Conservation (phyloP, 257 asterid species). For the Paulownia fortunei region DNA sequence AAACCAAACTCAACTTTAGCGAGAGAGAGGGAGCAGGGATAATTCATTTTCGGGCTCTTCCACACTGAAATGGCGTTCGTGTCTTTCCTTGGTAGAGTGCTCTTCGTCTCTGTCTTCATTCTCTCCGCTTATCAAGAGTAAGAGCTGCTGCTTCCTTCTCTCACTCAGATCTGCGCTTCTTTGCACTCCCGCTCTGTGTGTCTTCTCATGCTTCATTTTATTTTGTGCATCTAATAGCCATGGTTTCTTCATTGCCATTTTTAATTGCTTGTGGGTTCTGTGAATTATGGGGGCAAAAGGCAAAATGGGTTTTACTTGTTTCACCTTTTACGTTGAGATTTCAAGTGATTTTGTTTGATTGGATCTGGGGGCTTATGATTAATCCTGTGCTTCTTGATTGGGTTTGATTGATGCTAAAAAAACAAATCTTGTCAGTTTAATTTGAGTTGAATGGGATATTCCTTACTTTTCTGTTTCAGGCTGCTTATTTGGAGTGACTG, state of each 20-base stretch:
- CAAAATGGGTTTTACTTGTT: neutral
- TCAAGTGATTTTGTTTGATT: slow-evolving; percentile 20
- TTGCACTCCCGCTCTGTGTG: neutral
- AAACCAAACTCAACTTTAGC: neutral
- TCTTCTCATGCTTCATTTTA: neutral
- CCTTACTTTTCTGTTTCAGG: neutral
- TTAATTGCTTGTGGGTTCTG: slow-evolving; percentile 4
- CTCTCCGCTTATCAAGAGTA: slow-evolving; percentile 96
- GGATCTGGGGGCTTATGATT: slow-evolving; percentile 39
- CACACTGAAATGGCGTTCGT: slow-evolving; percentile 66
- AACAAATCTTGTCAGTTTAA: neutral
- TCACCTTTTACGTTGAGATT: neutral
- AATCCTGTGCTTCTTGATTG: neutral
- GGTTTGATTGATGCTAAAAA: neutral
- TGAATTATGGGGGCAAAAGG: neutral
- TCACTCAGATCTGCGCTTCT: slow-evolving; percentile 55
- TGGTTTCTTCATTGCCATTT: neutral
- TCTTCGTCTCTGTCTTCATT: slow-evolving; percentile 89
- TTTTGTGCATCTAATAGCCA: neutral
- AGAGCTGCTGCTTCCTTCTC: slow-evolving; percentile 26
- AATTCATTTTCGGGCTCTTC: slow-evolving; percentile 18
- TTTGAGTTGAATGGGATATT: neutral
- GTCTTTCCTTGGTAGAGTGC: slow-evolving; percentile 79
- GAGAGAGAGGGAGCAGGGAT: slow-evolving; percentile 12
- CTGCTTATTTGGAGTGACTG: neutral